Conservation (phyloP, 768 basidiomycete genomes). For the Rhizopogon vesiculosus region DNA sequence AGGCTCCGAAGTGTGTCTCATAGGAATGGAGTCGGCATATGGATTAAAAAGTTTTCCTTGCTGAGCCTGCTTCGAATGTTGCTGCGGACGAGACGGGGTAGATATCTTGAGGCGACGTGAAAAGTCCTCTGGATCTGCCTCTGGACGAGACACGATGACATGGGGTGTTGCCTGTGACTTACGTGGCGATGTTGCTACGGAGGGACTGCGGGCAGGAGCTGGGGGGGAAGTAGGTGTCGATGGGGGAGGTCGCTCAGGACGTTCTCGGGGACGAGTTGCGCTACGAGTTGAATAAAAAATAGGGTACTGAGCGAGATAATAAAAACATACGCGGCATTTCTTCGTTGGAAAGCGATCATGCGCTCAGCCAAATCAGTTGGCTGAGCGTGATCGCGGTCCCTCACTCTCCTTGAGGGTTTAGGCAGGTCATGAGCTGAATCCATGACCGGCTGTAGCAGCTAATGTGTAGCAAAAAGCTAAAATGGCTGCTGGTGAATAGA, state of each 20-base stretch:
- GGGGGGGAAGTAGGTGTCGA: slow-evolving; percentile 19
- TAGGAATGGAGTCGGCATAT: slow-evolving; percentile 60
- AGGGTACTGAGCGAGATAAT: neutral
- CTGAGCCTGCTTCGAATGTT: slow-evolving; percentile 29
- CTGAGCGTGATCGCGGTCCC: slow-evolving; percentile 38
- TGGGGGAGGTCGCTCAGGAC: slow-evolving; percentile 37
- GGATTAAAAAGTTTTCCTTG: slow-evolving; percentile 66
- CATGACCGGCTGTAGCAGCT: slow-evolving; percentile 19
- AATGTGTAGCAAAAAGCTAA: neutral
- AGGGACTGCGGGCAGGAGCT: slow-evolving; percentile 19
- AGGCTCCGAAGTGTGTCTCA: slow-evolving; percentile 58
- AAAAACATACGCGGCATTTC: slow-evolving; percentile 48
- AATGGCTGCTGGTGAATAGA: neutral
- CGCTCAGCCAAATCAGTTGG: slow-evolving; percentile 54
- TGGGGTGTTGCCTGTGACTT: slow-evolving; percentile 31
- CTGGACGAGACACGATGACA: slow-evolving; percentile 33
- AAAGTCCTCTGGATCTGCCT: slow-evolving; percentile 70
- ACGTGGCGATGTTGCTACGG: slow-evolving; percentile 22
- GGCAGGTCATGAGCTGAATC: slow-evolving; percentile 21
- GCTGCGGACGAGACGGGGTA: slow-evolving; percentile 35
- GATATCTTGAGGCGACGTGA: slow-evolving; percentile 69
- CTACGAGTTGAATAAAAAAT: slow-evolving; percentile 26
- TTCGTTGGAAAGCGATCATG: slow-evolving; percentile 64
- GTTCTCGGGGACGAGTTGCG: slow-evolving; percentile 40
- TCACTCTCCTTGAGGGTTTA: slow-evolving; percentile 32